A percentile compares a stretch with the other conserved stretches of the same genome.
These are phyloP conservation scores for Boletus vermiculosoides DNA, from an alignment of 768 basidiomycete species.

Conservation along the genomic window DNA sequence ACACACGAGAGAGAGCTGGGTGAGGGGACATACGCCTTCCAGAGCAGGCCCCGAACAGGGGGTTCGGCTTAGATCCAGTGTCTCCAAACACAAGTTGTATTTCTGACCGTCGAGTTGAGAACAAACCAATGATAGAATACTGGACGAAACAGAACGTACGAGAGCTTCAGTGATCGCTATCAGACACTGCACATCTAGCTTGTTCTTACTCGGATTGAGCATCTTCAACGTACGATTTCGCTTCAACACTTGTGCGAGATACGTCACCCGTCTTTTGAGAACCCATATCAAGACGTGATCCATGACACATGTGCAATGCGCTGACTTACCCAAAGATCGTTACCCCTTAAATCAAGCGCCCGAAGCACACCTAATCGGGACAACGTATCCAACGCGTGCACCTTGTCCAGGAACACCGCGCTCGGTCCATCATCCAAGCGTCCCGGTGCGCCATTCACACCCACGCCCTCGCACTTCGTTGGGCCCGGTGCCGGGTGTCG, in stretches of 20 bases:
- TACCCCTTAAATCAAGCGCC: conserved; percentile 89
- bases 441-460: conserved; percentile 2
- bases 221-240: conserved; percentile 94
- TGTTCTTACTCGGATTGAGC: conserved; percentile 92
- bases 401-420: conserved; percentile 80
- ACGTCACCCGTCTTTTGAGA: conserved; percentile 62
- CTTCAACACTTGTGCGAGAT: conserved; percentile 93
- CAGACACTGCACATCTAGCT: conserved; percentile 80
- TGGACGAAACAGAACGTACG: conserved; percentile 43
- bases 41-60: conserved; percentile 87
- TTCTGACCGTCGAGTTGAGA: conserved; percentile 50
- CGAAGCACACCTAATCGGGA: conserved; percentile 82
- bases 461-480: background rate
- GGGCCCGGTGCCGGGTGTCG: conserved; percentile 34
- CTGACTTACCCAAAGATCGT: conserved; percentile 80
- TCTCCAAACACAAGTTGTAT: conserved; percentile 93
- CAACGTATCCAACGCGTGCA: conserved; percentile 83
- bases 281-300: background rate
- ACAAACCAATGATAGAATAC: background rate
- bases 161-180: conserved; percentile 84
- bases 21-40: conserved; percentile 70
- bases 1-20: background rate
- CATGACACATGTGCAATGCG: background rate
- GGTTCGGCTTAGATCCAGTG: conserved; percentile 89
- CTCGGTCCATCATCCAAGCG: conserved; percentile 51